Percentiles rank a stretch among this genome's conserved stretches.
These are phyloP conservation scores for Globisporangium perplexum DNA, from an alignment of 352 stramenopile species.

Conservation along the genomic window DNA sequence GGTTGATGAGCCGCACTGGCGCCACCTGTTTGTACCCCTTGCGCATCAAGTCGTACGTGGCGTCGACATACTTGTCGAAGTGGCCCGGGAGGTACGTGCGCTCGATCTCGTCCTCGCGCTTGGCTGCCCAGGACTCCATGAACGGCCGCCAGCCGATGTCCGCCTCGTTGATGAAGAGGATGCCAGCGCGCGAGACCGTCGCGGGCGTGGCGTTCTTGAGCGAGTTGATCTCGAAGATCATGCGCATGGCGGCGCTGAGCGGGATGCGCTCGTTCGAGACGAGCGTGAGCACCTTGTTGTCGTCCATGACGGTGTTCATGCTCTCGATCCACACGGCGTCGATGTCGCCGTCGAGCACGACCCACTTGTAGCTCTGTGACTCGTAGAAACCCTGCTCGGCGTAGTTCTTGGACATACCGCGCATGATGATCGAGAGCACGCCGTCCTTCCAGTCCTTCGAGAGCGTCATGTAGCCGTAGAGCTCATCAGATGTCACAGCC, in stretches of 20 bases:
- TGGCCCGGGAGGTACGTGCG: slow-evolving; percentile 89
- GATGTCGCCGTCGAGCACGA: slow-evolving; percentile 85
- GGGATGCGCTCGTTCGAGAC: slow-evolving; percentile 87
- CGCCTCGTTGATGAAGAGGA: slow-evolving; percentile 86
- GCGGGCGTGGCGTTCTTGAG: slow-evolving; percentile 85
- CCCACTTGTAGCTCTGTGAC: slow-evolving; percentile 90
- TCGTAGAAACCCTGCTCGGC: slow-evolving; percentile 93
- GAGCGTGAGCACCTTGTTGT: slow-evolving; percentile 95
- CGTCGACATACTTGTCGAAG: slow-evolving; percentile 96
- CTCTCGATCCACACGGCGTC: slow-evolving; percentile 88
- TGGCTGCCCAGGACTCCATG: slow-evolving; percentile 94
- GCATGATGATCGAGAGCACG: slow-evolving; percentile 88
- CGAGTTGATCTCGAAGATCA: slow-evolving; percentile 90
- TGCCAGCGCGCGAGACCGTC: slow-evolving; percentile 83
- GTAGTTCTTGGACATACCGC: slow-evolving; percentile 88
- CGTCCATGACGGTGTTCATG: slow-evolving; percentile 98
- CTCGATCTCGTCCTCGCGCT: slow-evolving; percentile 88
- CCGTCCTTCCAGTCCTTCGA: slow-evolving; percentile 90
- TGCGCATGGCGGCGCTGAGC: slow-evolving; percentile 79
- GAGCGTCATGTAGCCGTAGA: slow-evolving; percentile 92
- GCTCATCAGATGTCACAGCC: slow-evolving; percentile 85
- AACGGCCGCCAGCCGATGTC: slow-evolving; percentile 95
- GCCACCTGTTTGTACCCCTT: slow-evolving; percentile 96
- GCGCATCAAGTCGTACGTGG: slow-evolving; percentile 91
- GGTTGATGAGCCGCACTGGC: slow-evolving; percentile 92